A percentile compares a stretch with the other conserved stretches of the same genome.
Evolutionary conservation across 352 stramenopile genomes (phyloP).

Genomic region (Elongisporangium senticosum): DNA sequence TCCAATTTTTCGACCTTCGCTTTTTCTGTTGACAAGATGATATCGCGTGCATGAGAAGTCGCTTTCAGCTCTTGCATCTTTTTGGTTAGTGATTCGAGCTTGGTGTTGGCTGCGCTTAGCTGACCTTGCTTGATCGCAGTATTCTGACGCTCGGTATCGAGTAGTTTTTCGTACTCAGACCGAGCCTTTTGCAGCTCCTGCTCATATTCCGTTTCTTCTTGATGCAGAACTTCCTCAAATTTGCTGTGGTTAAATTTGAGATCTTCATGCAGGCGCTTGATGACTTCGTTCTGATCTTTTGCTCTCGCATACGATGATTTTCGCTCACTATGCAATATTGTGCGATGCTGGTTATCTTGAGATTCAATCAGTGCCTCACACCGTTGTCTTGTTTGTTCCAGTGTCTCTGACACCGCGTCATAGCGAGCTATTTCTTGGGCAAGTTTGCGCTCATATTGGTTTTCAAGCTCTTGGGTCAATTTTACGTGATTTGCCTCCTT

Average conservation of each 20-base stretch:
- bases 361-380: slow-evolving; percentile 85
- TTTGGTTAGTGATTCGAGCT: slow-evolving; percentile 77
- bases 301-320: slow-evolving; percentile 55
- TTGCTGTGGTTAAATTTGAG: slow-evolving; percentile 84
- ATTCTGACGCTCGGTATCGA: slow-evolving; percentile 68
- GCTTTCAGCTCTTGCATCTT: slow-evolving; percentile 84
- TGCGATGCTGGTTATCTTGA: slow-evolving; percentile 61
- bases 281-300: slow-evolving; percentile 80
- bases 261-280: slow-evolving; percentile 82
- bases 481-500: slow-evolving; percentile 75
- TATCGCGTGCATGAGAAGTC: slow-evolving; percentile 53
- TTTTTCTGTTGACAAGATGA: slow-evolving; percentile 67
- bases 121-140: slow-evolving; percentile 77
- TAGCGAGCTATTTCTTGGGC: slow-evolving; percentile 86
- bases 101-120: slow-evolving; percentile 72
- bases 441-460: slow-evolving; percentile 90
- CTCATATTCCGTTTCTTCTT: slow-evolving; percentile 81
- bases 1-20: slow-evolving; percentile 65
- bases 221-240: slow-evolving; percentile 76
- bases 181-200: slow-evolving; percentile 58
- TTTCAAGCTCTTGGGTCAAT: slow-evolving; percentile 87
- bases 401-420: slow-evolving; percentile 80
- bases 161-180: slow-evolving; percentile 52
- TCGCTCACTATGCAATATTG: slow-evolving; percentile 54
- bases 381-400: slow-evolving; percentile 86